Base-by-base conservation (phyloP, 75 land plant genomes). In the Isoetes taiwanensis region DNA sequence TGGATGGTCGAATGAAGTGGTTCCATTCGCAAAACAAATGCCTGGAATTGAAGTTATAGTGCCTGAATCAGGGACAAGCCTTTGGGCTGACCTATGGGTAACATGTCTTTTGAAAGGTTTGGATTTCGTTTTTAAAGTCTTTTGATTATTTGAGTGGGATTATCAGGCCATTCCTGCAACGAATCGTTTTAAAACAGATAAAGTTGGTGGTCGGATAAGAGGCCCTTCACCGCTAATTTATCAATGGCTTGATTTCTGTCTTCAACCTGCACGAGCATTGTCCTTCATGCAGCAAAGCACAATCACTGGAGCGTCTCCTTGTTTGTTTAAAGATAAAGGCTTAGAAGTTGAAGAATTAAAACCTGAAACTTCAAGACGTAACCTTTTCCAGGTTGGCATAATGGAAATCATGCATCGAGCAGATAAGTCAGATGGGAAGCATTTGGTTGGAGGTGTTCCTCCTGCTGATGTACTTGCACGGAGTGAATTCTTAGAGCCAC, bases 51-150 rank as follows among this genome's bases (percentile, higher is more conserved):
- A 65, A 43, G 95, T 86, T 0, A 58, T 87, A 67, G 85, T 82
- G 41, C 97, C 97, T 8, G 77, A 83, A 43, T 91, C 95, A 41
- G 97, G 97, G 46, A 34, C 85, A 37, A 91, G 95, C 64, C 58
- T 91, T 24, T 91, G 97, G 97, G 88, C 97, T 37, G 97, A 91
- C 65, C 61, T 91, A 5, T 91, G 94, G 94, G 94, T 86, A 77
- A 41, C n/a, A n/a, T n/a, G n/a, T n/a, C n/a, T n/a, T n/a, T n/a
- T n/a, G n/a, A n/a, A n/a, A n/a, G n/a, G n/a, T n/a, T n/a, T n/a
- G n/a, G n/a, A n/a, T n/a, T n/a, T n/a, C n/a, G n/a, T n/a, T n/a
- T n/a, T n/a, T n/a, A n/a, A n/a, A n/a, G n/a, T n/a, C n/a, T n/a
- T n/a, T n/a, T n/a, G n/a, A n/a, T n/a, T n/a, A n/a, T n/a, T n/a